These are phyloP conservation scores for Trichoderma sp. DNA, from an alignment of 2,329 filamentous ascomycete species.

Conservation along the genomic window DNA sequence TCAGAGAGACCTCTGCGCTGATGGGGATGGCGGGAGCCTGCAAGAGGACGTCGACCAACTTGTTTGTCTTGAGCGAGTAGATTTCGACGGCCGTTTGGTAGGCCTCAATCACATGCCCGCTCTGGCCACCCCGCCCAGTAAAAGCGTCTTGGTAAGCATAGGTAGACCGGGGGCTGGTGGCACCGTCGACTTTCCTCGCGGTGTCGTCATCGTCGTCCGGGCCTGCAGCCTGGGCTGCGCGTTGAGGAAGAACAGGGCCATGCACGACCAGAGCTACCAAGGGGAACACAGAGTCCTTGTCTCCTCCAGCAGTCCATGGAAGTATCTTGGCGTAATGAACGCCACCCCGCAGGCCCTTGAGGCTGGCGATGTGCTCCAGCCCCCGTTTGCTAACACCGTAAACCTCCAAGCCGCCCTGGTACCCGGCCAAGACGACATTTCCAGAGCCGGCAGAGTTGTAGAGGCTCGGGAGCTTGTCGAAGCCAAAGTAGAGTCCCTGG, in stretches of 20 bases:
- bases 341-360: conserved; percentile 77
- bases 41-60: conserved; percentile 71
- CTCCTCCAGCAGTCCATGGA: conserved; percentile 61
- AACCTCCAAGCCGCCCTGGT: conserved; percentile 77
- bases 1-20: conserved; percentile 54
- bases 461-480: conserved; percentile 67
- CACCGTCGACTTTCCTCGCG: conserved; percentile 45
- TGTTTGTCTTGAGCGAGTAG: conserved; percentile 78
- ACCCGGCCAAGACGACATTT: conserved; percentile 74
- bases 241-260: conserved; percentile 63
- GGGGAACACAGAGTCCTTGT: conserved; percentile 62
- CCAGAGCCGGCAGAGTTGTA: conserved; percentile 48
- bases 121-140: conserved; percentile 37
- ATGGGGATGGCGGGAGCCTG: conserved; percentile 65
- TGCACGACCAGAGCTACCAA: conserved; percentile 80
- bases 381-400: conserved; percentile 72
- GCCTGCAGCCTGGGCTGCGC: conserved; percentile 35
- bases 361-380: conserved; percentile 65
- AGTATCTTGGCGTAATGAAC: conserved; percentile 83
- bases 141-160: conserved; percentile 41
- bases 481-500: conserved; percentile 76
- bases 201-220: conserved; percentile 37
- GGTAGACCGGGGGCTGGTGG: conserved; percentile 45
- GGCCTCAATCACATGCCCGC: conserved; percentile 49
- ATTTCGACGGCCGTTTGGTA: conserved; percentile 90